Evolutionary conservation across 2,329 filamentous ascomycete species (phyloP).

Genomic region (Xylaria sp.): DNA sequence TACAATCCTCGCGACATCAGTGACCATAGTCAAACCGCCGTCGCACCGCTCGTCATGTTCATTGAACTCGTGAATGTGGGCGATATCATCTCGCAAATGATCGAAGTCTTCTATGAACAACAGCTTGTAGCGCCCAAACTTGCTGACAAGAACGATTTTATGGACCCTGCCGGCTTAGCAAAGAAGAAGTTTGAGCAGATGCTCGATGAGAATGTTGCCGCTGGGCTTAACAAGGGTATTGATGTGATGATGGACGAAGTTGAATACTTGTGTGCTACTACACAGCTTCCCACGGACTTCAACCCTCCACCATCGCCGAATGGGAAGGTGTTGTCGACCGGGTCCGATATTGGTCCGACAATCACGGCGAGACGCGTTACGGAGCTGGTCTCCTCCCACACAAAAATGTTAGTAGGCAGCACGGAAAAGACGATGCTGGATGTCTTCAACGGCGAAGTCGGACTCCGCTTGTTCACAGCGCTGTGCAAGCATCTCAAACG

Average conservation of each 20-base stretch:
- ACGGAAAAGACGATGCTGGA: slow-evolving; percentile 98
- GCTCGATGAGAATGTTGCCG: slow-evolving; percentile 93
- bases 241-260: slow-evolving; percentile 98
- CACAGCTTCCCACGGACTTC: slow-evolving; percentile 81
- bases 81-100: slow-evolving; percentile 96
- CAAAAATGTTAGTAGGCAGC: slow-evolving; percentile 85
- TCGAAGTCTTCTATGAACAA: slow-evolving; percentile 97
- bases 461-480: slow-evolving; percentile 81
- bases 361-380: slow-evolving; percentile 74
- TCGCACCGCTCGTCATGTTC: slow-evolving; percentile 90
- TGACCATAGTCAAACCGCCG: slow-evolving; percentile 64
- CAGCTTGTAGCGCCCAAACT: slow-evolving; percentile 79
- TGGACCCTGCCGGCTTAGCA: slow-evolving; percentile 83
- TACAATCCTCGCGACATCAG: slow-evolving; percentile 85
- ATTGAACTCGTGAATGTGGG: slow-evolving; percentile 97
- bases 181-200: slow-evolving; percentile 99
- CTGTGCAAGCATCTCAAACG: slow-evolving; percentile 97
- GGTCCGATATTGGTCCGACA: slow-evolving; percentile 57
- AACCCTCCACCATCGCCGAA: slow-evolving; percentile 56
- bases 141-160: slow-evolving; percentile 87
- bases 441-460: slow-evolving; percentile 97
- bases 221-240: slow-evolving; percentile 93
- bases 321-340: slow-evolving; percentile 32
- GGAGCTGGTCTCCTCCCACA: slow-evolving; percentile 81
- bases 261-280: slow-evolving; percentile 87